phyloP scores from a whole-genome alignment of 129 eudicot species.

The Helianthus tuberosus region DNA sequence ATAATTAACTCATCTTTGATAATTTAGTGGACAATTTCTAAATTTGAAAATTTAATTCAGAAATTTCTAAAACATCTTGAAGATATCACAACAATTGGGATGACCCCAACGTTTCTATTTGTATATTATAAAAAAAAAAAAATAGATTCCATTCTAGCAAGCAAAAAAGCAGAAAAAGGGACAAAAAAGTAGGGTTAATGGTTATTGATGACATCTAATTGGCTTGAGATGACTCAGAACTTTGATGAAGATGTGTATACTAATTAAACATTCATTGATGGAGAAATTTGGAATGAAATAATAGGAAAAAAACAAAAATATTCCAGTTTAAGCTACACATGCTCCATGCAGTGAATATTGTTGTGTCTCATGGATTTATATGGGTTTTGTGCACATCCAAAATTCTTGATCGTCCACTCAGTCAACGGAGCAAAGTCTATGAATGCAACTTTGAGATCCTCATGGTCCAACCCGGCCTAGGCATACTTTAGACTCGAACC shows the following conservation, averaged over 20 bases:
- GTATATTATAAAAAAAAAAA: not conserved
- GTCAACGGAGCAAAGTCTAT: not conserved
- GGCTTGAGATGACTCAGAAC: constrained; percentile 31
- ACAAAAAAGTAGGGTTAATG: constrained; percentile 30
- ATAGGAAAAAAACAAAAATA: constrained; percentile 10
- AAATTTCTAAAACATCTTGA: not conserved
- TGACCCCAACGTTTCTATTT: not conserved
- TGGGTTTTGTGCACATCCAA: not conserved
- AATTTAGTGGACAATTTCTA: not conserved
- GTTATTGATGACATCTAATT: constrained; percentile 22
- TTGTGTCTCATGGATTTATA: constrained; percentile 8
- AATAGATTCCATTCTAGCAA: constrained; percentile 28
- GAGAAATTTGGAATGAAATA: not conserved
- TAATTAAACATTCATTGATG: constrained; percentile 26
- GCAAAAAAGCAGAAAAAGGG: constrained; percentile 27
- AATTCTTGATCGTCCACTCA: not conserved
- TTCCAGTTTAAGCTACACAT: constrained; percentile 14
- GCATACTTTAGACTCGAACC: not conserved
- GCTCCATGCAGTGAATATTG: constrained; percentile 4
- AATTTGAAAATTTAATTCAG: not conserved
- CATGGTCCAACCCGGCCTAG: not conserved
- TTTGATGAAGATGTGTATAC: constrained; percentile 11
- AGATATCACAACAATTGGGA: not conserved
- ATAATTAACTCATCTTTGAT: not conserved
- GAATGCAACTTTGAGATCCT: constrained; percentile 1